A percentile compares a stretch with the other conserved stretches of the same genome.
Conservation (phyloP, 2,329 filamentous ascomycete species). For the Tolypocladium ovalisporum region DNA sequence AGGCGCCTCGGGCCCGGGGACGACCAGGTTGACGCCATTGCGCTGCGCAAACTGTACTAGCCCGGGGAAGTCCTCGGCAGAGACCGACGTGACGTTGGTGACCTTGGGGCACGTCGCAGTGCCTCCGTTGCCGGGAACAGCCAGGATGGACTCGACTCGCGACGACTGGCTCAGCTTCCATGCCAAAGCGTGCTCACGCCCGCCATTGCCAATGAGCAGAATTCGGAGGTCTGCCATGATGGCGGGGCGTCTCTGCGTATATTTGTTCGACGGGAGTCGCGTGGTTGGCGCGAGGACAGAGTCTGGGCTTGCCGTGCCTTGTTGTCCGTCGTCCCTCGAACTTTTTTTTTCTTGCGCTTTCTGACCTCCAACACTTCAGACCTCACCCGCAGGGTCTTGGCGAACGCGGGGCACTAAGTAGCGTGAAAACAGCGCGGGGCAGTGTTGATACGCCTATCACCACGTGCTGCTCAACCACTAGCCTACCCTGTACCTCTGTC, state of each 20-base stretch:
- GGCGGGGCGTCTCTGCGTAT: neutral
- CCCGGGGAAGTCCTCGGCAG: conserved; percentile 64
- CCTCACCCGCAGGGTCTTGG: neutral
- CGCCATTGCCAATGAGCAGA: conserved; percentile 85
- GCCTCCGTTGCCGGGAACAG: conserved; percentile 75
- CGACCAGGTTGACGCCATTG: conserved; percentile 67
- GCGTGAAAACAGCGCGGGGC: too few species aligned
- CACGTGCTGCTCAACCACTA: neutral
- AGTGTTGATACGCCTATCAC: neutral
- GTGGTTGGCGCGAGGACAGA: neutral
- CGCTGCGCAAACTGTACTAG: conserved; percentile 67
- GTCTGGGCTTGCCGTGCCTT: neutral
- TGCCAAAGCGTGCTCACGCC: conserved; percentile 85
- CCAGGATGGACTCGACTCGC: conserved; percentile 63
- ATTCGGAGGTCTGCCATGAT: conserved; percentile 44
- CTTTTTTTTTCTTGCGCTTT: neutral
- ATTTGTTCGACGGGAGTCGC: neutral
- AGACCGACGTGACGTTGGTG: conserved; percentile 58
- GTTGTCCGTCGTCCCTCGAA: neutral
- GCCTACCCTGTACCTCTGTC: neutral
- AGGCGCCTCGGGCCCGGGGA: conserved; percentile 89
- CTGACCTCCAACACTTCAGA: neutral
- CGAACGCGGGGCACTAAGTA: too few species aligned
- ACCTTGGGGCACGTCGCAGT: conserved; percentile 62
- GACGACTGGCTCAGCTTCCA: conserved; percentile 87